These are phyloP conservation scores for Candida anutae DNA, from an alignment of 1,139 yeast species.

Conservation along the genomic window DNA sequence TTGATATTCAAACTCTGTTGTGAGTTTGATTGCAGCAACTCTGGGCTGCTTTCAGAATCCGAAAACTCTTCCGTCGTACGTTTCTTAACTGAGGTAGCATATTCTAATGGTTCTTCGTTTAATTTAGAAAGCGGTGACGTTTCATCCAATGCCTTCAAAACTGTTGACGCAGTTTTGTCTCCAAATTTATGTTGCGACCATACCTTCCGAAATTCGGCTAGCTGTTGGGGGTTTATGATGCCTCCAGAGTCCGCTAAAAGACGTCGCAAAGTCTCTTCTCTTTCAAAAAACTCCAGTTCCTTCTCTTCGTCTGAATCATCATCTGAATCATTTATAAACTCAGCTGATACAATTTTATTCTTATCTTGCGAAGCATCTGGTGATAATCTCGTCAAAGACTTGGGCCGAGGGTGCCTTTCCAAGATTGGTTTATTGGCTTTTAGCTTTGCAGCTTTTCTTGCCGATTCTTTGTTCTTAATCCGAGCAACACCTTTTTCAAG, in stretches of 20 bases:
- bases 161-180: constrained; percentile 10
- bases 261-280: constrained; percentile 48
- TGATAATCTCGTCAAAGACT: constrained; percentile 11
- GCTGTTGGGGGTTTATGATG: constrained; percentile 28
- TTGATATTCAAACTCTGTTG: not conserved
- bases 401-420: constrained; percentile 12
- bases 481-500: constrained; percentile 16
- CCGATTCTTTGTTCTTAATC: constrained; percentile 9
- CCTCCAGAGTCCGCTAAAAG: constrained; percentile 33
- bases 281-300: constrained; percentile 46
- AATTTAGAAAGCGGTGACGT: constrained; percentile 15
- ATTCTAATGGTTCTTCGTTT: constrained; percentile 5
- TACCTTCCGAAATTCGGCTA: constrained; percentile 29
- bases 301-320: constrained; percentile 60
- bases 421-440: constrained; percentile 1
- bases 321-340: constrained; percentile 55
- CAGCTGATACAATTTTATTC: constrained; percentile 34
- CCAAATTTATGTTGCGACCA: constrained; percentile 19
- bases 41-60: not conserved
- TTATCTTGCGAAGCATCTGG: constrained; percentile 11
- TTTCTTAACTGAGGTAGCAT: constrained; percentile 1
- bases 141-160: constrained; percentile 19
- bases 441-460: constrained; percentile 4
- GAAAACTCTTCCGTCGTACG: not conserved
- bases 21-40: too few relatives aligned